Evolutionary conservation across 495 filamentous ascomycete genomes (phyloP), one percentile per base, ranked within the genome.

Genomic region (Astrothelium subdiscretum): DNA sequence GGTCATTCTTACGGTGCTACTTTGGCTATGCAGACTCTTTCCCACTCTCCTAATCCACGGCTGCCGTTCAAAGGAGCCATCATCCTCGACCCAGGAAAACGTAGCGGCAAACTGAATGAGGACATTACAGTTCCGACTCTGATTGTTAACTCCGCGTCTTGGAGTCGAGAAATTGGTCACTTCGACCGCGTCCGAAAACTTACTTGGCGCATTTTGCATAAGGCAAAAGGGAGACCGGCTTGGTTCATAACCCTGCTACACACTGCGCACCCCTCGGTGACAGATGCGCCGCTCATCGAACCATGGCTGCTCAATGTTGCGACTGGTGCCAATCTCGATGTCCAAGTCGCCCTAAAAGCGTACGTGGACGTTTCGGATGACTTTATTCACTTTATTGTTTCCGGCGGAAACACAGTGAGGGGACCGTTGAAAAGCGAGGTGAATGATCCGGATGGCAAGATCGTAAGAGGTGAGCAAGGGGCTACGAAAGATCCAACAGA

Each of bases 1-100:
- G 81, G 81, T 2, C 81, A 83, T 61, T 80, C 77, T 32, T 82
- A 78, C 66, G 81, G 81, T 35, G 80, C 80, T 0, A 83, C 80
- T 0, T 71, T 74, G 20, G 79, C 81, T 0, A 65, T 82, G 48
- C 79, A 80, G 61, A 74, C 78, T 3, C 69, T 83, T 0, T 68
- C 71, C n/a, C 69, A 67, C 40, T 60, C 43, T 11, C 65, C 66
- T 6, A 43, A 22, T 5, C 51, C 31, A 31, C 57, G 32, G 27
- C 63, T 73, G 3, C 77, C 78, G 0, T 77, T 79, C 62, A 68
- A 68, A 15, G 78, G 73, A 12, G 77, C 66, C 29, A 69, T 81
- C 51, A 73, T 79, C 35, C 70, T 81, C 4, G 79, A 81, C 61
- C 79, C 79, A 2, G 81, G 81, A 24, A 83, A 83, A 67, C 64